These are phyloP conservation scores for Prosopis cineraria DNA, from an alignment of 306 rosid genomes.

Conservation along the genomic window DNA sequence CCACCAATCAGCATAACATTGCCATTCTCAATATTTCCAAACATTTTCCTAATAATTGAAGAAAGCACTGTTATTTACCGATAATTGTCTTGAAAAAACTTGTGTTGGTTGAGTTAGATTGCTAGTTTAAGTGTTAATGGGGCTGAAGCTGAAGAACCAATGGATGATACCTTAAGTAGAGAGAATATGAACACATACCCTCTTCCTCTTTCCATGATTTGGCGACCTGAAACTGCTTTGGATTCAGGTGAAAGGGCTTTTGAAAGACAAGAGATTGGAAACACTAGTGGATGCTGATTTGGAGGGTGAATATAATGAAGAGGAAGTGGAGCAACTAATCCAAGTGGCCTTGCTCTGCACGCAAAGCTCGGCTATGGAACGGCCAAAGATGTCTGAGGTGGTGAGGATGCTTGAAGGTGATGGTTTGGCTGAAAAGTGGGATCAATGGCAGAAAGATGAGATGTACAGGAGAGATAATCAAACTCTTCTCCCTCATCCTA, in stretches of 20 bases:
- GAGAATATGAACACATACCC: background rate
- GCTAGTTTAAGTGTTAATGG: background rate
- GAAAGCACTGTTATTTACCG: no score
- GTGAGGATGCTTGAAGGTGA: constrained; percentile 82
- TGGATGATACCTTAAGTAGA: background rate
- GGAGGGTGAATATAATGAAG: constrained; percentile 43
- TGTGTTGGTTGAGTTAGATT: background rate
- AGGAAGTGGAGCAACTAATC: constrained; percentile 65
- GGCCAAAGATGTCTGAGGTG: constrained; percentile 79
- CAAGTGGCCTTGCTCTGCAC: constrained; percentile 73
- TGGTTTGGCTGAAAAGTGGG: constrained; percentile 75
- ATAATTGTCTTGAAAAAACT: background rate
- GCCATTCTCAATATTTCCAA: no score
- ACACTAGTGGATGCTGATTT: constrained; percentile 64
- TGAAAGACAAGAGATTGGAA: constrained; percentile 61
- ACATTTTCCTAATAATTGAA: no score
- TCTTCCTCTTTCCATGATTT: background rate
- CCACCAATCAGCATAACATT: background rate
- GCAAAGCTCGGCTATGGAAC: constrained; percentile 52
- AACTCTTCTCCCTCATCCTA: constrained; percentile 20
- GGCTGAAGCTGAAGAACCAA: background rate
- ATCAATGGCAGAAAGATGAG: constrained; percentile 66
- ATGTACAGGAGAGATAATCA: constrained; percentile 50
- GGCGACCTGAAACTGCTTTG: constrained; percentile 11
- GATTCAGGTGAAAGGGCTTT: constrained; percentile 67